Base-by-base conservation (phyloP, 805 yeast genomes). In the Monosporozyma unispora region DNA sequence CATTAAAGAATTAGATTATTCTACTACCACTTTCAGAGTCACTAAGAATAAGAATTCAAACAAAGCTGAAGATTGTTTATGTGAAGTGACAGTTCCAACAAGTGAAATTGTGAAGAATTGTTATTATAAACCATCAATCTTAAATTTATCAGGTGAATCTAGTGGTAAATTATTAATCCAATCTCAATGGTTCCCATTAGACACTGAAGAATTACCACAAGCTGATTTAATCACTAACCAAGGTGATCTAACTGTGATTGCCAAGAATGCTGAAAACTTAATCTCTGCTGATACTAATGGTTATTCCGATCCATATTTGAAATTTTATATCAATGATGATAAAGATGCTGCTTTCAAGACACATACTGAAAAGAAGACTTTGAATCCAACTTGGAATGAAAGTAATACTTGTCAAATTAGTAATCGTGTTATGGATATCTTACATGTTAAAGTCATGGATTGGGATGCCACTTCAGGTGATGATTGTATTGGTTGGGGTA, bases 401-500 rank as follows among this genome's bases (percentile, higher is more conserved):
- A 63, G 69, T 16, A 76, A 80, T 42, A 66, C 74, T 12, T 70
- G 81, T 38, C 76, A 75, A 33, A 71, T 89, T 23, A 61, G 72
- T 22, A 83, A 84, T 64, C 77, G 87, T 62, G 79, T 75, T 49
- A 80, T 79, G 58, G 79, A 86, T 10, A 64, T 66, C 3, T 63
- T 90, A 47, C 71, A 70, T 50, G 72, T 87, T 49, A 77, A 74
- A 50, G 79, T 86, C 14, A 75, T 63, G 61, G 99, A 93, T 64
- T 91, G 97, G 96, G 99, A 93, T 68, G 79, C 91, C 55, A 96
- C 96, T 56, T 81, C 87, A 44, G 79, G 78, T 52, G 91, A 93
- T 67, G 99, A 93, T 66, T 71, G 74, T 54, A 73, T 93, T 49
- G 96, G 98, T 50, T 72, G 70, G 29, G 86, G 81, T 9, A 57